A percentile compares a stretch with the other conserved stretches of the same genome.
These are phyloP conservation scores for Theileria annulata DNA, from an alignment of 169 alveolate genomes.

Conservation along the genomic window DNA sequence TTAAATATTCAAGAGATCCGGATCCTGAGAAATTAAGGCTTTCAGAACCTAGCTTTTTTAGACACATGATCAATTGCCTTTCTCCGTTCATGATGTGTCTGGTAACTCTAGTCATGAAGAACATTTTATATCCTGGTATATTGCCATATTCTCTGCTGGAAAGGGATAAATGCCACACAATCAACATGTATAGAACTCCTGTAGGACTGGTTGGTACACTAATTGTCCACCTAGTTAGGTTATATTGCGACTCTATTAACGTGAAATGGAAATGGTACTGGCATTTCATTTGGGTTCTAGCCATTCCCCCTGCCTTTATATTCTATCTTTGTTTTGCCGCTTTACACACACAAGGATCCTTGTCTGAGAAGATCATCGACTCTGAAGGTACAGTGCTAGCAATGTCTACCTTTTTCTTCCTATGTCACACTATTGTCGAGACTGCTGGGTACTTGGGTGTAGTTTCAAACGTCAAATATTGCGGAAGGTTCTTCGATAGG, in stretches of 20 bases:
- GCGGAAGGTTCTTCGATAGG: constrained; percentile 8
- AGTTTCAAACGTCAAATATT: not conserved
- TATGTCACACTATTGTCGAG: constrained; percentile 8
- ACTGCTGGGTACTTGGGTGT: constrained; percentile 18
- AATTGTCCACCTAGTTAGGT: constrained; percentile 12
- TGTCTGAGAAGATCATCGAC: not conserved
- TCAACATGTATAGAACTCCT: constrained; percentile 23
- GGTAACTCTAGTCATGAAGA: constrained; percentile 28
- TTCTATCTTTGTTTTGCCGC: constrained; percentile 7
- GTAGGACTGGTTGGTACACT: constrained; percentile 18
- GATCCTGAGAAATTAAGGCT: constrained; percentile 4
- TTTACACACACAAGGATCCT: not conserved
- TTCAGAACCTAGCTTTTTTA: constrained; percentile 13
- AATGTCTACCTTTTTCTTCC: not conserved
- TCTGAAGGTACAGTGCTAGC: not conserved
- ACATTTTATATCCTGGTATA: constrained; percentile 31
- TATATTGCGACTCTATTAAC: not conserved
- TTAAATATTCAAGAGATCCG: not conserved
- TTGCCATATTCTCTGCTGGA: constrained; percentile 45
- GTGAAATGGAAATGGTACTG: constrained; percentile 36
- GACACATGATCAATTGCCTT: constrained; percentile 3
- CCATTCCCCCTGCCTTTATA: constrained; percentile 10
- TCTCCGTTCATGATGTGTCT: constrained; percentile 54
- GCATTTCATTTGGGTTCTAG: constrained; percentile 10
- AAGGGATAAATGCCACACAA: constrained; percentile 21